These are phyloP conservation scores for Auricularia heimuer DNA, from an alignment of 768 basidiomycete genomes.

Conservation along the genomic window DNA sequence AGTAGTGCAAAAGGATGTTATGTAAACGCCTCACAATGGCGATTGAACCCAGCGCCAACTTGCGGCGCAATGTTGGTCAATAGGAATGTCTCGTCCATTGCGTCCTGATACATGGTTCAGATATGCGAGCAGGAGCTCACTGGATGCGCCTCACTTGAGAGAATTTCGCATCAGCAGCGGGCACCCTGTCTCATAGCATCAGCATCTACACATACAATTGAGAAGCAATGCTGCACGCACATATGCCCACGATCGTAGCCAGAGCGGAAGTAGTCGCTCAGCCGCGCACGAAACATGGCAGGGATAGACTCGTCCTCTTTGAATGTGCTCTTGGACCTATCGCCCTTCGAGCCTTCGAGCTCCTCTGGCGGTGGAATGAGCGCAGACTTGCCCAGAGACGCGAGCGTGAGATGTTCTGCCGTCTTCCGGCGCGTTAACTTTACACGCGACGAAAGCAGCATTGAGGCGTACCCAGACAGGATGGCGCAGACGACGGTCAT, in stretches of 20 bases:
- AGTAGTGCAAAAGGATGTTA: neutral
- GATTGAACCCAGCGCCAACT: slow-evolving; percentile 94
- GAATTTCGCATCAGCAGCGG: slow-evolving; percentile 89
- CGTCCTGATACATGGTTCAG: slow-evolving; percentile 35
- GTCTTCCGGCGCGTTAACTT: slow-evolving; percentile 41
- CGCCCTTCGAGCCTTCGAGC: slow-evolving; percentile 38
- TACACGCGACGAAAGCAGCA: neutral
- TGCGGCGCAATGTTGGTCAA: slow-evolving; percentile 96
- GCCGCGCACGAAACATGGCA: slow-evolving; percentile 61
- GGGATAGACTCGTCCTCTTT: slow-evolving; percentile 77
- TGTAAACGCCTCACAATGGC: slow-evolving; percentile 61
- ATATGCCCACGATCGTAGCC: slow-evolving; percentile 97
- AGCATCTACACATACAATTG: neutral
- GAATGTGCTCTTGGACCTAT: slow-evolving; percentile 71
- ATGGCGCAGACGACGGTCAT: slow-evolving; percentile 83
- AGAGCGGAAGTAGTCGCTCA: slow-evolving; percentile 85
- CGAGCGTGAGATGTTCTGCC: slow-evolving; percentile 84
- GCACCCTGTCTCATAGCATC: slow-evolving; percentile 49
- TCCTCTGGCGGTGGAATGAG: slow-evolving; percentile 22
- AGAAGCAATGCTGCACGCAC: slow-evolving; percentile 33
- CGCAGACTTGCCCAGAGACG: slow-evolving; percentile 50
- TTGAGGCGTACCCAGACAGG: slow-evolving; percentile 72
- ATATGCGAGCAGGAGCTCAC: neutral
- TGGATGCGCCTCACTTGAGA: slow-evolving; percentile 48
- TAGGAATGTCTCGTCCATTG: slow-evolving; percentile 95